Evolutionary conservation across 257 asterid genomes (phyloP).

Genomic region (Cynanchum wilfordii): DNA sequence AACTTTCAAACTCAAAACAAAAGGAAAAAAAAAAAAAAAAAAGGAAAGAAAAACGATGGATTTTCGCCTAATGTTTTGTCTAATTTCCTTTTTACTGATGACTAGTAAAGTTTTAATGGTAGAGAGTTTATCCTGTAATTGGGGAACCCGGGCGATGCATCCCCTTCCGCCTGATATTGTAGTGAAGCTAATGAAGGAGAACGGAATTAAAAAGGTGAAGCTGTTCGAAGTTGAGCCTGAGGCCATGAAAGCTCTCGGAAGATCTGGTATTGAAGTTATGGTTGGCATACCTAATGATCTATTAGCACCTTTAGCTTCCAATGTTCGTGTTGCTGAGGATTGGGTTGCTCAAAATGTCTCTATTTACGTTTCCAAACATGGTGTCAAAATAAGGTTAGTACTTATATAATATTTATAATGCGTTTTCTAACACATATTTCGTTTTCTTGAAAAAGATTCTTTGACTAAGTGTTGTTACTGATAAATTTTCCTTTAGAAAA

Average conservation of each 20-base stretch:
- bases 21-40: too few species aligned
- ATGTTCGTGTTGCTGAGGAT: slow-evolving; percentile 59
- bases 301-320: slow-evolving; percentile 56
- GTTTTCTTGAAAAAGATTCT: not conserved
- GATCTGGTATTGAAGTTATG: slow-evolving; percentile 80
- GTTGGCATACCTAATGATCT: slow-evolving; percentile 90
- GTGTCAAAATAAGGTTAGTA: slow-evolving; percentile 69
- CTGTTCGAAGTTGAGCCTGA: slow-evolving; percentile 77
- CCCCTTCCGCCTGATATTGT: slow-evolving; percentile 62
- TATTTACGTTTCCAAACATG: slow-evolving; percentile 49
- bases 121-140: slow-evolving; percentile 60
- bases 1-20: not conserved
- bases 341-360: slow-evolving; percentile 81
- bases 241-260: slow-evolving; percentile 60
- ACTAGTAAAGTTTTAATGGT: slow-evolving; percentile 1
- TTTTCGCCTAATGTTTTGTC: not conserved
- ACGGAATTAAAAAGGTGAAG: slow-evolving; percentile 75
- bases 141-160: slow-evolving; percentile 63
- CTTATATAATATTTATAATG: too few species aligned
- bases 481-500: not conserved
- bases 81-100: slow-evolving; percentile 27
- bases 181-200: slow-evolving; percentile 70
- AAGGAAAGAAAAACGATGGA: slow-evolving; percentile 22
- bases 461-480: not conserved
- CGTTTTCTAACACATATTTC: not conserved